Percentiles rank a stretch among this genome's conserved stretches.
These are phyloP conservation scores for Bipolaris bicolor DNA, from an alignment of 2,329 filamentous ascomycete species.

Conservation along the genomic window DNA sequence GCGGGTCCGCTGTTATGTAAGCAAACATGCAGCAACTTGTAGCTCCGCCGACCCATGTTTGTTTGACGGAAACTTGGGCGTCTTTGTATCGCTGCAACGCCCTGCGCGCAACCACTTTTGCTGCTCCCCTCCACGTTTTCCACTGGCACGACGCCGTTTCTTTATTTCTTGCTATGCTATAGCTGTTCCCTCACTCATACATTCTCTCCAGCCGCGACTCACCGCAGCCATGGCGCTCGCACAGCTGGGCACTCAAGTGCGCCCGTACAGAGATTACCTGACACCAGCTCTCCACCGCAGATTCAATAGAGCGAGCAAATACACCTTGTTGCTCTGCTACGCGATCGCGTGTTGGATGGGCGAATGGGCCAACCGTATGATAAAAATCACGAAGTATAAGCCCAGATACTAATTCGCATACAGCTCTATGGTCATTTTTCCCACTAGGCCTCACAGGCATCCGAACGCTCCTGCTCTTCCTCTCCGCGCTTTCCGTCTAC, in stretches of 20 bases:
- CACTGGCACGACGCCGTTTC: slow-evolving; percentile 14
- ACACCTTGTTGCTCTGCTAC: slow-evolving; percentile 76
- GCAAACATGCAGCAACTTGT: slow-evolving; percentile 19
- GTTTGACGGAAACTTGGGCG: slow-evolving; percentile 32
- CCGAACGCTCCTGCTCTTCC: slow-evolving; percentile 75
- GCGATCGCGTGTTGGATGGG: slow-evolving; percentile 72
- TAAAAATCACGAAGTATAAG: not conserved
- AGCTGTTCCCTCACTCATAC: slow-evolving; percentile 20
- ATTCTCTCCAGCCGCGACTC: slow-evolving; percentile 36
- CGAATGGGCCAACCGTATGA: slow-evolving; percentile 68
- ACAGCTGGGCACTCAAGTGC: slow-evolving; percentile 50
- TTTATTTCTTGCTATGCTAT: slow-evolving; percentile 33
- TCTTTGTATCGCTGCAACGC: slow-evolving; percentile 10
- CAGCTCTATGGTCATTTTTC: slow-evolving; percentile 87
- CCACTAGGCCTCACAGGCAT: slow-evolving; percentile 77
- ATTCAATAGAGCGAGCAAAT: slow-evolving; percentile 77
- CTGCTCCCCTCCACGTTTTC: not conserved
- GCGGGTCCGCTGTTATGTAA: slow-evolving; percentile 22
- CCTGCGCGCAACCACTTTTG: slow-evolving; percentile 11
- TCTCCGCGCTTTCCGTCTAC: slow-evolving; percentile 77
- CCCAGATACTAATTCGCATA: slow-evolving; percentile 20
- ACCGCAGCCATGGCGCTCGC: slow-evolving; percentile 33
- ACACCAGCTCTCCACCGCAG: slow-evolving; percentile 86
- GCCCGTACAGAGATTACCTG: slow-evolving; percentile 86
- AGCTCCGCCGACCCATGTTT: slow-evolving; percentile 31